These are phyloP conservation scores for Acorus calamus DNA, from an alignment of 106 monocot species.

Conservation along the genomic window DNA sequence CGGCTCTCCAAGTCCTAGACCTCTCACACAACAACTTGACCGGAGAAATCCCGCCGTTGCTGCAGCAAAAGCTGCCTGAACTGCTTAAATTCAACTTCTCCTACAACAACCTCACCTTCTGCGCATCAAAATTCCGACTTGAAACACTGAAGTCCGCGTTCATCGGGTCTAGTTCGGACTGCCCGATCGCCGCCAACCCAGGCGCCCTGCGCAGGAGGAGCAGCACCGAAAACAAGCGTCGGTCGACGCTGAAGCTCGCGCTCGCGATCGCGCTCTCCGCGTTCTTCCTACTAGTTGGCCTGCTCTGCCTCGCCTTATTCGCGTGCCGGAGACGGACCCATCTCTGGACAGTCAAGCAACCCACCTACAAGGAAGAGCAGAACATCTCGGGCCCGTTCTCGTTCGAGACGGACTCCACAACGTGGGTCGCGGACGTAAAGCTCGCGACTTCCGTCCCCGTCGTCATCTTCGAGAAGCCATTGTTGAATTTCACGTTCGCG, in stretches of 20 bases:
- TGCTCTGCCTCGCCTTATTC: conserved; percentile 21
- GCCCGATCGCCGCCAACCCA: conserved; percentile 77
- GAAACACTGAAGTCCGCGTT: conserved; percentile 35
- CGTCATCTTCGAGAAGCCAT: conserved; percentile 81
- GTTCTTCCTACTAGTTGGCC: conserved; percentile 25
- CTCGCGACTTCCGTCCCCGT: conserved; percentile 64
- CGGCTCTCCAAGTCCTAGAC: conserved; percentile 35
- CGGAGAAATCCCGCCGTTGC: conserved; percentile 40
- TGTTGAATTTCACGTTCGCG: conserved; percentile 66
- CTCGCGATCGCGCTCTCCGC: conserved; percentile 36
- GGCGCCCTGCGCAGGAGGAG: conserved; percentile 9
- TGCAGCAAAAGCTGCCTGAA: conserved; percentile 30
- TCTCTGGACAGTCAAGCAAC: conserved; percentile 38
- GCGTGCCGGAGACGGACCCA: conserved; percentile 25
- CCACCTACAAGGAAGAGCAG: conserved; percentile 36
- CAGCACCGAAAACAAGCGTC: conserved; percentile 7
- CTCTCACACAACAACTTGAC: conserved; percentile 69
- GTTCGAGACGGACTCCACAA: conserved; percentile 63
- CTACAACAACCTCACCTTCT: conserved; percentile 72
- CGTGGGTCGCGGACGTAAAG: conserved; percentile 76
- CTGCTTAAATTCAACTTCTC: conserved; percentile 69
- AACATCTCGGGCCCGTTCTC: conserved; percentile 58
- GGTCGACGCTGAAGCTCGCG: conserved; percentile 21
- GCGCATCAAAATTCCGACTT: conserved; percentile 29
- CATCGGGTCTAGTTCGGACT: conserved; percentile 40